A percentile compares a stretch with the other conserved stretches of the same genome.
phyloP scores from a whole-genome alignment of 768 basidiomycete genomes.

The Leccinum imitatum region DNA sequence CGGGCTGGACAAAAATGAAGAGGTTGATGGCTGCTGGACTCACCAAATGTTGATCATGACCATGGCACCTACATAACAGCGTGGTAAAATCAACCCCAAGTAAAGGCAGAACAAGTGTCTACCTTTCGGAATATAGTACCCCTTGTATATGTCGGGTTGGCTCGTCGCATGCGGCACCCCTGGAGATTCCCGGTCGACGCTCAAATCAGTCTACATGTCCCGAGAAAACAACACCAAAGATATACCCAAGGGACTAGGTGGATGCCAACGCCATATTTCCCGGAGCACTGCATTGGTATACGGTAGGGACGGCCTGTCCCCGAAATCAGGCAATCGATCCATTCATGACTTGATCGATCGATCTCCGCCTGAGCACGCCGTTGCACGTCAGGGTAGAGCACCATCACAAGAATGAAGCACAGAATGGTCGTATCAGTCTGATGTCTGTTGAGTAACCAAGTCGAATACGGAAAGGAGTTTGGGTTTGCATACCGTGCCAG shows the following conservation, averaged over 20 bases:
- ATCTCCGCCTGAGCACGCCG: slow-evolving; percentile 28
- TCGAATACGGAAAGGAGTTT: neutral
- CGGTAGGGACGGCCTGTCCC: slow-evolving; percentile 25
- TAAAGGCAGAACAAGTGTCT: neutral
- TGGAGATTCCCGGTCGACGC: neutral
- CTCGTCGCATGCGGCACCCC: slow-evolving; percentile 16
- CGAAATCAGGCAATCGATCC: slow-evolving; percentile 25
- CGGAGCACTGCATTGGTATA: slow-evolving; percentile 26
- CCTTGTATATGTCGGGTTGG: slow-evolving; percentile 18
- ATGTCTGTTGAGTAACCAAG: neutral
- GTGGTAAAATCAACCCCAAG: neutral
- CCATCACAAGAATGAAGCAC: slow-evolving; percentile 28
- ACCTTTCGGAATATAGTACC: slow-evolving; percentile 26
- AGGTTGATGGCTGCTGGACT: neutral
- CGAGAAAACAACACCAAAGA: neutral
- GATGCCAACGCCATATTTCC: slow-evolving; percentile 27
- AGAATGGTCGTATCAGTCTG: slow-evolving; percentile 17
- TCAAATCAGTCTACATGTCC: neutral
- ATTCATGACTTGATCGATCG: slow-evolving; percentile 19
- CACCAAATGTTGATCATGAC: slow-evolving; percentile 4
- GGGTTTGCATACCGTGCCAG: slow-evolving; percentile 1
- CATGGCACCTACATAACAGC: neutral
- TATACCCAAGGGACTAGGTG: slow-evolving; percentile 11
- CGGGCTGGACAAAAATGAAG: neutral
- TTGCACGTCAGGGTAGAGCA: slow-evolving; percentile 28